Evolutionary conservation across 2,329 filamentous ascomycete species (phyloP).

Genomic region (Diaporthe caulivora): DNA sequence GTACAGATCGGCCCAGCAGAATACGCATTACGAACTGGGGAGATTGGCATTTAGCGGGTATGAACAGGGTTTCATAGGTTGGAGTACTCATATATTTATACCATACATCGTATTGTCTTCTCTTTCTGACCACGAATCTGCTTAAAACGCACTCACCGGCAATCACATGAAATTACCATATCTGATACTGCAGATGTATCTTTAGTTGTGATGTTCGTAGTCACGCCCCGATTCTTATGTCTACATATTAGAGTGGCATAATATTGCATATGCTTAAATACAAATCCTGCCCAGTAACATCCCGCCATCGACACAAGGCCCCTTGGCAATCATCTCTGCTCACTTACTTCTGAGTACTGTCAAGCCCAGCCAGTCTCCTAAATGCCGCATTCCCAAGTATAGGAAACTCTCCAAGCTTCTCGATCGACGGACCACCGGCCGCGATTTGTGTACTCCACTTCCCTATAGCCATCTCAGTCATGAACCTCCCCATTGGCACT

Average conservation of each 20-base stretch:
- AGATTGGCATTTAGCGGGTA: background rate
- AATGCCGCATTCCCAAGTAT: conserved; percentile 52
- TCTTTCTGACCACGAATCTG: background rate
- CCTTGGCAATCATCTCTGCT: background rate
- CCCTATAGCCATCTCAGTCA: conserved; percentile 61
- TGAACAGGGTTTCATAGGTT: background rate
- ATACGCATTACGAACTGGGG: background rate
- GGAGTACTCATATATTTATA: conserved; percentile 6
- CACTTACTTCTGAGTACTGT: background rate
- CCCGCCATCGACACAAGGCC: background rate
- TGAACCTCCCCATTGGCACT: conserved; percentile 55
- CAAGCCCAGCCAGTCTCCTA: conserved; percentile 50
- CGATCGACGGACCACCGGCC: conserved; percentile 47
- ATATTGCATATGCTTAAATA: too few species aligned
- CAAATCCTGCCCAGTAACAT: too few species aligned
- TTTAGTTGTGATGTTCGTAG: too few species aligned
- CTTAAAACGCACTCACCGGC: background rate
- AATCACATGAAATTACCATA: background rate
- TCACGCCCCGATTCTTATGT: too few species aligned
- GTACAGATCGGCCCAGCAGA: conserved; percentile 1
- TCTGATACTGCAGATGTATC: background rate
- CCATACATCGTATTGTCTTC: background rate
- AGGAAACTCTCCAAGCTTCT: conserved; percentile 51
- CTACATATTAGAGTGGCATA: too few species aligned
- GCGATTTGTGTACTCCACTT: conserved; percentile 44